Evolutionary conservation across 2,329 filamentous ascomycete species (phyloP), one percentile per base, ranked within the genome.

Genomic region (Sarocladiaceae sp.): DNA sequence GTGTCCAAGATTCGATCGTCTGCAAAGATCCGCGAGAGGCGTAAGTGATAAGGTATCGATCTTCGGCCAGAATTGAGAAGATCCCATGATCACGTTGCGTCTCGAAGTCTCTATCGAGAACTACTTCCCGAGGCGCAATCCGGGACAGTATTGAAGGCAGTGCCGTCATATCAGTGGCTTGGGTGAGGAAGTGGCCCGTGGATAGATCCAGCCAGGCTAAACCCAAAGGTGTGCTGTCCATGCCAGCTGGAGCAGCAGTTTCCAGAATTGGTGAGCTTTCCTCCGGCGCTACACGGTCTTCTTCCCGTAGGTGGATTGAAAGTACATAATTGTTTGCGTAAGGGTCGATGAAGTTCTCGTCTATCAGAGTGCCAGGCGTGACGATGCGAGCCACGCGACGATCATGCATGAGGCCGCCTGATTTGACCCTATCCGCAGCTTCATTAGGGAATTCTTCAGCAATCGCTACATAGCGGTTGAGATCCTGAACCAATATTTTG

Each of bases 301-400:
- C 26, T 52, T 54, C 53, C 47, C 52, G 55, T 25, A 87, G 66
- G 63, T 95, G 82, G 46, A 97, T 80, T 33, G 89, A 86, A 65
- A 97, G 80, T 29, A 97, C 78, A 66, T 93, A 99, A 66, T 97
- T 97, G 69, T 94, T 97, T 61, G 89, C 84, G 64, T 88, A 93
- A 1, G 91, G 90, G 65, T 97, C 90, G 76, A 99, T 91, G 67
- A 97, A 99, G 61, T 91, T 92, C 70, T 99, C 94, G 68, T 99
- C 94, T 58, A 99, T 96, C 51, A 99, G 75, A 1, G 94, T 99
- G 18, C 94, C 94, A 1, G 94, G 91, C 1, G 94, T 97, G 63
- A 99, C 84, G 59, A 99, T 86, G 53, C 94, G 85, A 17, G 89
- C 82, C 13, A 99, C 90, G 59, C 78, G 84, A 23, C 94, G 86